Base-by-base conservation (phyloP, 345 rosid species). In the Eucalyptus erythrocorys region DNA sequence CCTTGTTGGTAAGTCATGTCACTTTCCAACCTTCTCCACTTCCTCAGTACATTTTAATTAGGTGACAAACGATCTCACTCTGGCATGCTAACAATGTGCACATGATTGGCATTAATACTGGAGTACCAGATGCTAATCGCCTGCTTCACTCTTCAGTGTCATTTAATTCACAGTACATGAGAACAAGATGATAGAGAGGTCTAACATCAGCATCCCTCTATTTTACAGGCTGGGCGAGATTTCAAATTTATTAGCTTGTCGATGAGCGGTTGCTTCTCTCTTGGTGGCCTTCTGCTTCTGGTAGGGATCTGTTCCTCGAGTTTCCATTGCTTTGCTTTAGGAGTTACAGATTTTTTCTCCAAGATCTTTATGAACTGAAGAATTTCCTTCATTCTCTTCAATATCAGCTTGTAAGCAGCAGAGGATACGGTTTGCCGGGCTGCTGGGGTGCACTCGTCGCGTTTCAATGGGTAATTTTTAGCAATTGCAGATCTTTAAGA, bases 221-320 rank as follows among this genome's bases (percentile, higher is more conserved):
- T 88, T 34, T 24, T 91, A 91, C 94, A 98, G 99, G 99, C 99
- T 15, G 98, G 98, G 88, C 93, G 99, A 88, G 99, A 98, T 90
- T 96, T 97, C 88, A 95, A 91, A 90, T 98, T 91, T 88, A 89
- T 95, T 49, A 95, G 99, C 93, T 81, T 97, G 86, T 91, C 98
- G 13, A 97, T 94, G 96, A 93, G 93, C 9, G 97, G 97, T 90
- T 98, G 99, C 94, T 93, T 95, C 51, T 92, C 91, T 8, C 89
- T 96, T 80, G 96, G 94, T 42, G 93, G 93, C 51, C 91, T 97
- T 53, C 55, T 92, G 40, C 93, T 96, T 59, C 85, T 94, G 96
- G 99, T 96, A 93, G 88, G 88, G 48, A 80, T 86, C 87, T 34
- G 55, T 66, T 68, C 71, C 85, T 86, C 47, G 13, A 76, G 82